Evolutionary conservation across 768 basidiomycete species (phyloP), one percentile per base, ranked within the genome.

Genomic region (Lactarius tabidus): DNA sequence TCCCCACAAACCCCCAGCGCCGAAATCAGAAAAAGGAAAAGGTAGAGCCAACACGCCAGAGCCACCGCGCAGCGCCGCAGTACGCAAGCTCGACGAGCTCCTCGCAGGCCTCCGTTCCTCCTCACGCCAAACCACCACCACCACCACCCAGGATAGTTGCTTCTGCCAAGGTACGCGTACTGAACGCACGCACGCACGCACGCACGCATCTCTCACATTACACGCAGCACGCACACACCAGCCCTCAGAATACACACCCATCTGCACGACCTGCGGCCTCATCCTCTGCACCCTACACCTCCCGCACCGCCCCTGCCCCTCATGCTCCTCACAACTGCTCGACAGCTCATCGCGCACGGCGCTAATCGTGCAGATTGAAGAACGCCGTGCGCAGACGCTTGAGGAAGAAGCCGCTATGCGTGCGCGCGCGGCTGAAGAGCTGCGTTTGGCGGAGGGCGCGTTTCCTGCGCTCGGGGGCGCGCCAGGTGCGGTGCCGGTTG

Each of bases 111-210:
- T 67, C 53, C 33, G 5, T n/a, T 54, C 58, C 45, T 54, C 63
- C 4, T 12, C 26, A 29, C 20, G 36, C 39, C 38, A 58, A 31
- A 8, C 9, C 31, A 28, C 33, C 28, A 28, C 41, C 18, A 23
- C 3, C 33, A 33, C 3, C 57, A 20, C 60, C 43, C 28, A 5
- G 15, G 67, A 38, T 3, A 58, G 51, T 2, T 69, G 67, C 41
- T 69, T 69, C 54, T 68, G 69, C 60, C 63, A 69, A n/a, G 69
- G 69, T 69, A 52, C 53, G 62, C 39, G n/a, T n/a, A n/a, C n/a
- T n/a, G n/a, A n/a, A 17, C 14, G 17, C 1, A 28, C 35, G 0
- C 43, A 8, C 26, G 14, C 12, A 9, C 33, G 28, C 29, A 45
- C 28, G 18, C 33, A 3, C 17, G 15, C 58, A 18, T 18, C 6